Percentiles rank a stretch among this genome's conserved stretches.
These are phyloP conservation scores for Fraxinus ornus DNA, from an alignment of 305 asterid genomes.

Conservation along the genomic window DNA sequence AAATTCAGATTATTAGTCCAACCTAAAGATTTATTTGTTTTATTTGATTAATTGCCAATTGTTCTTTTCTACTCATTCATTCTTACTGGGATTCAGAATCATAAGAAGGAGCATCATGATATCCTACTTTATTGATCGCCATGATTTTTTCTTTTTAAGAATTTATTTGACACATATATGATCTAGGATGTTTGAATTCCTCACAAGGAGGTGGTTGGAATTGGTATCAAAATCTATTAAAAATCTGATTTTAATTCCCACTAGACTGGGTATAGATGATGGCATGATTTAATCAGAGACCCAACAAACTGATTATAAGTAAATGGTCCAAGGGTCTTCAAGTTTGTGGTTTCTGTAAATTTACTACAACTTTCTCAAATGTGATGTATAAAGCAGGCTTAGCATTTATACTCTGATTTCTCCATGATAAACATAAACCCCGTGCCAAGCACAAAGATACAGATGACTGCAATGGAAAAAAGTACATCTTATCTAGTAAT, in stretches of 20 bases:
- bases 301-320: background rate
- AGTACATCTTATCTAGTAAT: background rate
- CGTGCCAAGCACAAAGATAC: background rate
- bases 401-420: constrained; percentile 6
- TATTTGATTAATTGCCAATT: background rate
- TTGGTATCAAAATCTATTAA: background rate
- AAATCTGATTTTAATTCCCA: too few relatives aligned
- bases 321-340: background rate
- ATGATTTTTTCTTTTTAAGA: background rate
- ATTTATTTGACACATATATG: background rate
- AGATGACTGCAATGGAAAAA: constrained; percentile 18
- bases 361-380: background rate
- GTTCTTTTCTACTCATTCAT: background rate
- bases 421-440: background rate
- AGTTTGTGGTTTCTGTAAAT: background rate
- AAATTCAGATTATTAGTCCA: background rate
- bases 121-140: background rate
- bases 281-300: background rate
- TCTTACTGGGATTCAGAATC: background rate
- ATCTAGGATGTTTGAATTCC: background rate
- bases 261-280: background rate
- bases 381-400: background rate
- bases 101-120: background rate
- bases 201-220: background rate
- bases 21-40: background rate